Conservation (phyloP, 2,329 filamentous ascomycete species). For the Trichoderma koningii region DNA sequence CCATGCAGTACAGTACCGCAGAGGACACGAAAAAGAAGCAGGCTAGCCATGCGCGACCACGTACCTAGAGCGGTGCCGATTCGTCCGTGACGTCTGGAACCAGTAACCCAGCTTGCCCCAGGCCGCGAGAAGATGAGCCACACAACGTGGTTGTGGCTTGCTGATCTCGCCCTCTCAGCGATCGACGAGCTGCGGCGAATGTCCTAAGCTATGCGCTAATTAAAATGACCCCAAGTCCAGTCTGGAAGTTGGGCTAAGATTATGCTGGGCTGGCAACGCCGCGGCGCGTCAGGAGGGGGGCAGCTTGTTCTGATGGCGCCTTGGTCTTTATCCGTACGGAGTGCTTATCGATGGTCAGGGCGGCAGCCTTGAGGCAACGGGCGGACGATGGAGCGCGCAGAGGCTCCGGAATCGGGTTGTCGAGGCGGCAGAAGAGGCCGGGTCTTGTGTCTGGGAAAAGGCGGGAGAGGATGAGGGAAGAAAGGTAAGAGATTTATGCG, state of each 20-base stretch:
- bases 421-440: neutral
- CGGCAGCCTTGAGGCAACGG: conserved; percentile 17
- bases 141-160: conserved; percentile 29
- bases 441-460: neutral
- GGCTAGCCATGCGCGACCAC: conserved; percentile 27
- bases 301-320: conserved; percentile 18
- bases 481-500: conserved; percentile 12
- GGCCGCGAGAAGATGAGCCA: conserved; percentile 15
- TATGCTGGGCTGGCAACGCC: conserved; percentile 9
- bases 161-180: conserved; percentile 28
- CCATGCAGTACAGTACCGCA: conserved; percentile 10
- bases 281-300: conserved; percentile 19
- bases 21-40: conserved; percentile 19
- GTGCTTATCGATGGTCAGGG: conserved; percentile 15
- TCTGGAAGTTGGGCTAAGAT: conserved; percentile 18
- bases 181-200: conserved; percentile 27
- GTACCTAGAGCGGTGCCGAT: conserved; percentile 26
- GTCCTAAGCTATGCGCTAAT: conserved; percentile 28
- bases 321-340: conserved; percentile 23
- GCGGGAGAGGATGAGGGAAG: conserved; percentile 3
- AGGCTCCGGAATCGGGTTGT: neutral
- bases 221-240: conserved; percentile 25
- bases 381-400: conserved; percentile 19
- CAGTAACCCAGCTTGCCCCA: conserved; percentile 16
- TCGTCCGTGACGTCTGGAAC: conserved; percentile 26